phyloP scores from a whole-genome alignment of 73 alveolate species.

The Stentor roeselii region DNA sequence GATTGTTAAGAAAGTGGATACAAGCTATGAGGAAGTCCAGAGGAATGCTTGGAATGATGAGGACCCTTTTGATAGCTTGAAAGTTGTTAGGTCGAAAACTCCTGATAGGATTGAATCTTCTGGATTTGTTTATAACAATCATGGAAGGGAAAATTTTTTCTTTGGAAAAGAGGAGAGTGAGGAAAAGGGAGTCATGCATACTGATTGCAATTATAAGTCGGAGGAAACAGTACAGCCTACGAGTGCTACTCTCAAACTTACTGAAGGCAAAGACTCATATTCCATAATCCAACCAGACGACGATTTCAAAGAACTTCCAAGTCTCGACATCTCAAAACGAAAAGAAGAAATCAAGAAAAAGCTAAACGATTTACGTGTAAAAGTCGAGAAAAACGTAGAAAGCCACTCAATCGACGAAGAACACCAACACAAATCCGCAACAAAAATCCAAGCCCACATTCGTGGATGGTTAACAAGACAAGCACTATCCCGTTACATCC shows the following conservation, averaged over 20 bases:
- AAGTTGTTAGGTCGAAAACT: neutral
- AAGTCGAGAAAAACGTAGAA: neutral
- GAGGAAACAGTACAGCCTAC: neutral
- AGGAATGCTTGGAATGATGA: neutral
- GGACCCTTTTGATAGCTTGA: neutral
- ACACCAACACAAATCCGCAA: neutral
- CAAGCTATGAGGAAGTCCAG: neutral
- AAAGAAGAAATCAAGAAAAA: constrained; percentile 17
- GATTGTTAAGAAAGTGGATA: neutral
- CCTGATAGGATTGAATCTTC: neutral
- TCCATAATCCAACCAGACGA: neutral
- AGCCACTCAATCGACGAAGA: neutral
- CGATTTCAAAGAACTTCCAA: neutral
- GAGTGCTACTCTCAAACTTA: neutral
- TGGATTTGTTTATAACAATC: neutral
- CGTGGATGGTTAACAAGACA: constrained; percentile 14
- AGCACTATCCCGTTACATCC: neutral
- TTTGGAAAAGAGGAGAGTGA: neutral
- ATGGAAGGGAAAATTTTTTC: neutral
- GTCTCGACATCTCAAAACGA: constrained; percentile 9
- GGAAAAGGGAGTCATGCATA: neutral
- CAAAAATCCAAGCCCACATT: constrained; percentile 17
- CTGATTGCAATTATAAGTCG: neutral
- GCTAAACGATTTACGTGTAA: neutral
- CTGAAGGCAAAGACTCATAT: neutral